Evolutionary conservation across 1,284 basidiomycete genomes (phyloP).

Genomic region (Flammula alnicola): DNA sequence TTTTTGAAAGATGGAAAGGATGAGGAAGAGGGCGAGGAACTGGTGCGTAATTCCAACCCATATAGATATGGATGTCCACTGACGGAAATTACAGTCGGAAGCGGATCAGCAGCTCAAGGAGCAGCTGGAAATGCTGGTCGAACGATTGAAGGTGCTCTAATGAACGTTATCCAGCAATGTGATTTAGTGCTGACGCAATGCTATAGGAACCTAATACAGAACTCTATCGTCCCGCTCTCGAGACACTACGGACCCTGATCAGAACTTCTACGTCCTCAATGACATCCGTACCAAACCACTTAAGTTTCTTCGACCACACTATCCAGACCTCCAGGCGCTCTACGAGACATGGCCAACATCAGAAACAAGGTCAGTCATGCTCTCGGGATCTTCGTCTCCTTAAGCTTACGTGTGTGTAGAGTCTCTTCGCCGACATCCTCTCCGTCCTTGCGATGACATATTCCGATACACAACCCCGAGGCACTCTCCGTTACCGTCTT

Average conservation of each 20-base stretch:
- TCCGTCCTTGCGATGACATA: conserved; percentile 99
- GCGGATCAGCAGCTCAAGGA: conserved; percentile 95
- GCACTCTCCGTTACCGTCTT: conserved; percentile 92
- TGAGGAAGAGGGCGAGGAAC: conserved; percentile 78
- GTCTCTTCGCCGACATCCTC: conserved; percentile 96
- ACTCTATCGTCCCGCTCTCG: conserved; percentile 90
- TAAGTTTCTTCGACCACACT: conserved; percentile 97
- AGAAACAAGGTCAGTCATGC: conserved; percentile 69
- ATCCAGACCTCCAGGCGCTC: conserved; percentile 84
- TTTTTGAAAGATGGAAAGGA: conserved; percentile 54
- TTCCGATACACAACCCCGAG: conserved; percentile 93
- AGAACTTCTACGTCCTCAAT: conserved; percentile 98
- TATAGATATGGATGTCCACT: conserved; percentile 5
- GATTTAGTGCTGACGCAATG: conserved; percentile 11
- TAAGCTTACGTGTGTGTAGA: conserved; percentile 48
- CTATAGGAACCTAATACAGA: conserved; percentile 84
- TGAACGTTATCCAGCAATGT: background rate
- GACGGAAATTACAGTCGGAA: conserved; percentile 69
- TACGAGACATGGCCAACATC: conserved; percentile 82
- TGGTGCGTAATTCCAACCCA: conserved; percentile 57
- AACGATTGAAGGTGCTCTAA: conserved; percentile 81
- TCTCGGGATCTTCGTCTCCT: background rate
- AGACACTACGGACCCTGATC: conserved; percentile 93
- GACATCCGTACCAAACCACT: conserved; percentile 99
- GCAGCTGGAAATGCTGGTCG: conserved; percentile 97